A percentile compares a stretch with the other conserved stretches of the same genome.
Evolutionary conservation across 306 rosid species (phyloP).

Genomic region (Inga leiocalycina): DNA sequence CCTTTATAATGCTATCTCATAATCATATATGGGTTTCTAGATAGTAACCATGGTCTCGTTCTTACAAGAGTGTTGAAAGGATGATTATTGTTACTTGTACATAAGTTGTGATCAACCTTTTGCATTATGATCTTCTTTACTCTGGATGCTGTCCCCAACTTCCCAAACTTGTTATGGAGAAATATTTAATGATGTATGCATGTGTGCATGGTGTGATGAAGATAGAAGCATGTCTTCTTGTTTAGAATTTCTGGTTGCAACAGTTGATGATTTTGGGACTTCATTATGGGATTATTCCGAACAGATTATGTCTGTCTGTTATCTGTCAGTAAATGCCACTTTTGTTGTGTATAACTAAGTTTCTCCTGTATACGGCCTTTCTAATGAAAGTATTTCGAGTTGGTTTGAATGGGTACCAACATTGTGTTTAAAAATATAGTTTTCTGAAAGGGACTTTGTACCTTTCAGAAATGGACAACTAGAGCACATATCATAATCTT

Average conservation of each 20-base stretch:
- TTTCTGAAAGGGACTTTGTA: constrained; percentile 22
- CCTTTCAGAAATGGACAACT: constrained; percentile 12
- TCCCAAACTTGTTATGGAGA: not conserved
- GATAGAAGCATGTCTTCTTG: not conserved
- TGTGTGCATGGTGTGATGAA: not conserved
- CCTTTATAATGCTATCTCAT: not conserved
- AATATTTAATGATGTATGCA: not conserved
- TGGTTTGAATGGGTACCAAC: constrained; percentile 10
- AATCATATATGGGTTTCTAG: not conserved
- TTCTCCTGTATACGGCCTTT: not conserved
- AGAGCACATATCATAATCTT: constrained; percentile 12
- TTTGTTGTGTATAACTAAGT: not conserved
- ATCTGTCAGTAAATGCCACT: not conserved
- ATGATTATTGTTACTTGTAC: not conserved
- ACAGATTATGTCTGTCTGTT: not conserved
- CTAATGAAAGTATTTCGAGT: constrained; percentile 7
- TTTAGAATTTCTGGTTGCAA: not conserved
- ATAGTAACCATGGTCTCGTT: constrained; percentile 8
- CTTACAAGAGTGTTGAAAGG: constrained; percentile 18
- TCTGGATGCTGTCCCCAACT: not conserved
- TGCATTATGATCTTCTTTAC: not conserved
- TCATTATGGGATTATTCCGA: not conserved
- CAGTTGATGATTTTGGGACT: not conserved
- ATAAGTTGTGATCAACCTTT: not conserved
- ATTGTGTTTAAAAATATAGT: not conserved